Percentiles rank a stretch among this genome's conserved stretches.
Conservation (phyloP, 257 asterid species). For the Solanum tarijense region DNA sequence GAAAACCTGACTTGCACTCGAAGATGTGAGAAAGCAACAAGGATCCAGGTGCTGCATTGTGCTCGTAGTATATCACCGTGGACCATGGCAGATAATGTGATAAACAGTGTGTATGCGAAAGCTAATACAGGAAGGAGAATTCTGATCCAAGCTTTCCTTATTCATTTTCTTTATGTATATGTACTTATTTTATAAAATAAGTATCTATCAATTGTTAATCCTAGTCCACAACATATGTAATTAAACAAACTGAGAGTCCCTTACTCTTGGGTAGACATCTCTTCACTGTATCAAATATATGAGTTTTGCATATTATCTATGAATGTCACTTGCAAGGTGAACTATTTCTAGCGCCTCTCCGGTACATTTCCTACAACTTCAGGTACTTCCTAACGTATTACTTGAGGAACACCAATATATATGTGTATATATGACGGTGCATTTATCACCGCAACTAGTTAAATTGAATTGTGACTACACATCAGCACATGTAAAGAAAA, state of each 20-base stretch:
- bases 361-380: background rate
- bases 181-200: background rate
- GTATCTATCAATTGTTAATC: background rate
- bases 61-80: background rate
- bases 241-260: background rate
- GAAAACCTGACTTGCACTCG: conserved; percentile 7
- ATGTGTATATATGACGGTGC: too few species aligned
- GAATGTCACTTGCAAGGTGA: background rate
- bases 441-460: too few species aligned
- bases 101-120: background rate
- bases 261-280: background rate
- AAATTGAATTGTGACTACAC: too few species aligned
- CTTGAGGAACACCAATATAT: too few species aligned
- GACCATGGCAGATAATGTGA: background rate
- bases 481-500: too few species aligned
- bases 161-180: background rate
- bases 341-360: background rate
- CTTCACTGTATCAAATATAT: background rate
- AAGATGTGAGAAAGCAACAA: conserved; percentile 23
- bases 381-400: background rate
- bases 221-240: background rate
- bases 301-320: background rate
- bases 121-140: background rate
- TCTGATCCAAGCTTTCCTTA: background rate
- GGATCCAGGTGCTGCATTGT: background rate